Percentiles rank a stretch among this genome's conserved stretches.
Evolutionary conservation across 306 rosid species (phyloP).

Genomic region (Rubus parviflorus): DNA sequence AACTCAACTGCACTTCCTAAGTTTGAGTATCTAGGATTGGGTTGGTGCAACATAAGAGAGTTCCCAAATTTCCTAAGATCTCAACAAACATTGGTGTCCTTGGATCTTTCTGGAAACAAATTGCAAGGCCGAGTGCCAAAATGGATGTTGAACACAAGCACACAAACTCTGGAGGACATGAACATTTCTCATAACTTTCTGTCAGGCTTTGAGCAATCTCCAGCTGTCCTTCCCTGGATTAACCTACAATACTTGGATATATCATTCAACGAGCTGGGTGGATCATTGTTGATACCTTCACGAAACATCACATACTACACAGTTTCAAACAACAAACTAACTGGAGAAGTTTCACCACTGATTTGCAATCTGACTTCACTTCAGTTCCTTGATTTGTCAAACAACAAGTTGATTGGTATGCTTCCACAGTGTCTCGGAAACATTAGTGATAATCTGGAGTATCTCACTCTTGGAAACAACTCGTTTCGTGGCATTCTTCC

Average conservation of each 20-base stretch:
- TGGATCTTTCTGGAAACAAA: background rate
- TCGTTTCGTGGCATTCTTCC: background rate
- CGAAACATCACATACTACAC: fast-evolving
- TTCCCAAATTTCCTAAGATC: background rate
- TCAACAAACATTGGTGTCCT: fast-evolving
- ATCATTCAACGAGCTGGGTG: background rate
- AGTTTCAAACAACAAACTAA: background rate
- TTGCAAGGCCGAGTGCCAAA: background rate
- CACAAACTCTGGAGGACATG: background rate
- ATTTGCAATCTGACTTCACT: constrained; percentile 6
- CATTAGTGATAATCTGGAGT: background rate
- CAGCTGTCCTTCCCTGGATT: background rate
- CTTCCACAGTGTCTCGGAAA: constrained; percentile 10
- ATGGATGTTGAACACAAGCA: background rate
- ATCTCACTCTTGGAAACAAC: background rate
- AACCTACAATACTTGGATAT: background rate
- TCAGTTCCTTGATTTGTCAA: background rate
- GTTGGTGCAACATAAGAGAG: background rate
- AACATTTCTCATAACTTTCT: background rate
- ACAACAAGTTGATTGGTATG: constrained; percentile 4
- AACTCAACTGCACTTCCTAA: background rate
- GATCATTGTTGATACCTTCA: background rate
- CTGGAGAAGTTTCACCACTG: background rate
- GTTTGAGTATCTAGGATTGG: fast-evolving
- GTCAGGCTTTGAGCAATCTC: background rate